Base-by-base conservation (phyloP, 2,329 filamentous ascomycete species). In the Botrytis sinoallii region DNA sequence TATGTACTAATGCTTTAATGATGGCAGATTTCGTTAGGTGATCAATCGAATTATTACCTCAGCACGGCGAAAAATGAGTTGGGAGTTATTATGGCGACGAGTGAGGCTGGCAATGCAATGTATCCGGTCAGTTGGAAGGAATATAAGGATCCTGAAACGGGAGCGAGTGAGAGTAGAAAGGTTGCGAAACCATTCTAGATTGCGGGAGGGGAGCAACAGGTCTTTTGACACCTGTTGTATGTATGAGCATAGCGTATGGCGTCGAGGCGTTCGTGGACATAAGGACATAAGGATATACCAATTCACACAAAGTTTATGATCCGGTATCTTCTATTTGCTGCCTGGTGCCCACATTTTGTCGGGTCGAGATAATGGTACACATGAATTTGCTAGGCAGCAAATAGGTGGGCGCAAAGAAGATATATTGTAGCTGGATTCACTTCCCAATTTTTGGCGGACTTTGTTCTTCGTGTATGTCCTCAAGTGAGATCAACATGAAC, bases 31-130 rank as follows among this genome's bases (percentile, higher is more conserved):
- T 96, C 93, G 12, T 84, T 98, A 22, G 96, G 96, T 55, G 96
- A 99, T 81, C 95, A 98, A 84, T 90, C 92, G 69, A 97, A 93
- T 79, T 99, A 98, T 82, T 99, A 98, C 82, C 87, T 97, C n/a
- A 93, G 91, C 40, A 99, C 96, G 1, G 94, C 94, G 42, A 90
- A 90, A 77, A 98, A 99, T 83, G 93, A 97, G 81, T 86, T 97
- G 59, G 96, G 96, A 3, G 95, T 98, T 74, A 93, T 99, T 57
- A 93, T 98, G 90, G 96, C 95, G 16, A 91, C 89, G 78, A 97
- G 94, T 81, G 94, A 97, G 81, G 89, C 88, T 3, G 95, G 95
- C 1, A 95, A 97, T 83, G 89, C 92, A 79, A 97, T 98, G 94
- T 92, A 92, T 79, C 95, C 96, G 2, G 88, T 97, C 72, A 97